A percentile compares a stretch with the other conserved stretches of the same genome.
phyloP scores from a whole-genome alignment of 2,329 filamentous ascomycete genomes.

The Myriosclerotinia scirpicola region DNA sequence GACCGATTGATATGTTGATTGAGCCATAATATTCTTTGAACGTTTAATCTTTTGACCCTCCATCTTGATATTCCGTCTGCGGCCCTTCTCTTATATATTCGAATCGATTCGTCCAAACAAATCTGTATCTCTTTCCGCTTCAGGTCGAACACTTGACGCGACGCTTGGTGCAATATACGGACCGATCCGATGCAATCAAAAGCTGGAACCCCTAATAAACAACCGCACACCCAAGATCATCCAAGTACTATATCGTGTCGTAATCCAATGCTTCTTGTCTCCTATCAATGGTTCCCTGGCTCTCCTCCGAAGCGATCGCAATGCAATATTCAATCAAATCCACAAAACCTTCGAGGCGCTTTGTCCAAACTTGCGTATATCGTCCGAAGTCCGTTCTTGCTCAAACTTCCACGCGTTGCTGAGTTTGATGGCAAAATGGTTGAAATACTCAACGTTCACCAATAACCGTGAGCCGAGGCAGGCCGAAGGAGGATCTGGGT shows the following conservation, averaged over 20 bases:
- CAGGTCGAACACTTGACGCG: constrained; percentile 2
- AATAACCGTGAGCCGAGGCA: constrained; percentile 17
- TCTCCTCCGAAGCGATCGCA: constrained; percentile 7
- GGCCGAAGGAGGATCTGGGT: neutral
- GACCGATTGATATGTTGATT: constrained; percentile 44
- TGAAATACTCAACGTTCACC: neutral
- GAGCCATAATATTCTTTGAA: constrained; percentile 37
- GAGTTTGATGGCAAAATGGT: constrained; percentile 1
- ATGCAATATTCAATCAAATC: constrained; percentile 15
- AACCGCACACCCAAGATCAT: constrained; percentile 5
- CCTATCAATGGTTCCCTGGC: constrained; percentile 4
- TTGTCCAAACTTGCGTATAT: constrained; percentile 11
- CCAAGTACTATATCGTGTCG: constrained; percentile 3
- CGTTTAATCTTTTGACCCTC: constrained; percentile 25
- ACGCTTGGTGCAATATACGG: constrained; percentile 9
- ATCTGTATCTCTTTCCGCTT: constrained; percentile 6
- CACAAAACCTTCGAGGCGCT: constrained; percentile 16
- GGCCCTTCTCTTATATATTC: constrained; percentile 10
- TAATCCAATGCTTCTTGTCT: neutral
- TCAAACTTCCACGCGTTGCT: constrained; percentile 6
- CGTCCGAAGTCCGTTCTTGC: constrained; percentile 12
- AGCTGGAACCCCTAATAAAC: neutral
- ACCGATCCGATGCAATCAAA: constrained; percentile 7
- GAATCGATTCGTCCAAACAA: constrained; percentile 12
- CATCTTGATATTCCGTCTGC: constrained; percentile 11